Evolutionary conservation across 257 asterid genomes (phyloP).

Genomic region (Echites panduratus): DNA sequence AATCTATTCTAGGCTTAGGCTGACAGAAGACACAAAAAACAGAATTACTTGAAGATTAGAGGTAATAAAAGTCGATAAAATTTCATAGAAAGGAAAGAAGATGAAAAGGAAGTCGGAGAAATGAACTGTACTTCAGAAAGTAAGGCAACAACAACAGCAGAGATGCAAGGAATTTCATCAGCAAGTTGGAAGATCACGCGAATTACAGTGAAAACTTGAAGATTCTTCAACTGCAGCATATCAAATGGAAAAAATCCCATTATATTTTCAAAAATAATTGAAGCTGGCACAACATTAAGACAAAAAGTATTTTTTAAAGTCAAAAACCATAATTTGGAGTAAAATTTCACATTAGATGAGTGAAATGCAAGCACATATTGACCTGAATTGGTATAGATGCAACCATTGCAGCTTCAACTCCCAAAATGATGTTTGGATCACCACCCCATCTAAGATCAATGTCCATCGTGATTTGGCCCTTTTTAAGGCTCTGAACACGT

Average conservation of each 20-base stretch:
- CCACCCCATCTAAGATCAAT: constrained; percentile 99
- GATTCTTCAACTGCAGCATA: constrained; percentile 87
- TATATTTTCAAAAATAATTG: neutral
- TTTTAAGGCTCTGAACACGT: constrained; percentile 96
- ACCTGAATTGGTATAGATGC: constrained; percentile 99
- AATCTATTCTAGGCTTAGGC: constrained; percentile 96
- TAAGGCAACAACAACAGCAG: constrained; percentile 97
- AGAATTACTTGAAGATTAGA: constrained; percentile 5
- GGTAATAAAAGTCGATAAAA: neutral
- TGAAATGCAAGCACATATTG: constrained; percentile 17
- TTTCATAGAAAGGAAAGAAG: neutral
- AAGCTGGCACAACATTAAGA: neutral
- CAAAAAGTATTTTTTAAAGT: too few species aligned
- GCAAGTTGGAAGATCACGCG: constrained; percentile 95
- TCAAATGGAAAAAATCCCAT: constrained; percentile 16
- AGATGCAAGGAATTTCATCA: constrained; percentile 96
- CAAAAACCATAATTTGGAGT: neutral
- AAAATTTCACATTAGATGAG: constrained; percentile 6
- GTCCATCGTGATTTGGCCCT: constrained; percentile 98
- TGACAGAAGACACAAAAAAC: constrained; percentile 28
- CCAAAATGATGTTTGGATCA: constrained; percentile 89
- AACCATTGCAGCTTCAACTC: constrained; percentile 92
- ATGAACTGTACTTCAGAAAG: constrained; percentile 72
- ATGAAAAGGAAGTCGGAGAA: neutral
- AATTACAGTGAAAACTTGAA: constrained; percentile 84